Evolutionary conservation across 1,284 basidiomycete species (phyloP), one percentile per base, ranked within the genome.

Genomic region (Leccinum holopus): DNA sequence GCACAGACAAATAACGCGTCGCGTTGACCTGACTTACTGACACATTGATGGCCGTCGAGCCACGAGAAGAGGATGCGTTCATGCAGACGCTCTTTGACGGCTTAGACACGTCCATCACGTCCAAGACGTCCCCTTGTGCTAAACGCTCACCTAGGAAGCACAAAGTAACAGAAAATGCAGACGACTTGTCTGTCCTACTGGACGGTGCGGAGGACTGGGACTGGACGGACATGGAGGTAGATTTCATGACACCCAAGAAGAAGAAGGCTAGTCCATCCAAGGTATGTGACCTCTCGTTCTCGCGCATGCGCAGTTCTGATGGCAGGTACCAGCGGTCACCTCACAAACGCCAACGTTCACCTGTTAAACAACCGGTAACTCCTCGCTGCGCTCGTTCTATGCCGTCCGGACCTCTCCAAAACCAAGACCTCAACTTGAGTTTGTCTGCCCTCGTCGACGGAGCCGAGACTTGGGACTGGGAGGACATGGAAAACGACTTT

Each of bases 191-290:
- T 6, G 66, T 73, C 11, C 76, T 87, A 11, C 69, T 85, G 10
- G 80, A 85, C 56, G 86, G 84, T 1, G 83, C 82, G 1, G 85
- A 86, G 61, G 68, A 65, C 44, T 80, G 79, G 85, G 82, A 86
- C 62, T 82, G 84, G 79, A 75, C 81, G 39, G 81, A 80, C 61
- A 77, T 78, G 70, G 71, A 76, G 37, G 63, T 60, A 0, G 72
- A 76, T 32, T 74, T 78, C 28, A 58, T 79, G n/a, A 76, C 78
- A 35, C 79, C 81, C 12, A 76, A 79, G 60, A 80, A 79, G 63
- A 65, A 58, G 35, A 8, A 33, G 0, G 67, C 72, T 8, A 70
- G 59, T 56, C 66, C 63, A 64, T 74, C 55, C 51, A 70, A 68
- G 60, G 63, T 61, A 57, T 58, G 60, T n/a, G 14, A 58, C 51